Base-by-base conservation (phyloP, 2,329 filamentous ascomycete genomes). In the Colletotrichum chlorophyti region DNA sequence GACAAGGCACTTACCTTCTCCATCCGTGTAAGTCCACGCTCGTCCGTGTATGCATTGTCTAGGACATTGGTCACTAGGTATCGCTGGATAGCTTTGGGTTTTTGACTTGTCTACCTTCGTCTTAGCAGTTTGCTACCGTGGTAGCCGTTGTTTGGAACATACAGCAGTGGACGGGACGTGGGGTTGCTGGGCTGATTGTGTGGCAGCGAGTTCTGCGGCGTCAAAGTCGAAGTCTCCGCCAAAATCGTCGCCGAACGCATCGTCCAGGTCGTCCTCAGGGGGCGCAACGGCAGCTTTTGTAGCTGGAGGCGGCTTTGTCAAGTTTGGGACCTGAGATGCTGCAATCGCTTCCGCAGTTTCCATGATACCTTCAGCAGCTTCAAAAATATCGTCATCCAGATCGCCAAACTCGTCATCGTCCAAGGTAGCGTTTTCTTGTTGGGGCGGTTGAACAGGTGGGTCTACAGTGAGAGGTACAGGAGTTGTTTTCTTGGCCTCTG, bases 211-310 rank as follows among this genome's bases (percentile, higher is more conserved):
- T 74, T 93, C 89, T 63, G 87, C 87, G 60, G 89, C 87, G 66
- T 94, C 91, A 68, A 91, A 90, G 72, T 96, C 92, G 72, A 87
- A 81, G 65, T 85, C 92, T 74, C 92, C 91, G 57, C 85, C 89
- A 64, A 83, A 86, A 65, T 85, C 92, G 74, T 93, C 91, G 53
- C 85, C 89, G 65, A 83, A 86, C 65, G 84, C 92, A 74, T 92
- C 91, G 57, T 85, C 89, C 34, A 77, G 70, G 63, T 79, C 78
- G 35, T 80, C 76, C 49, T 68, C 66, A 29, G 68, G 67, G 26
- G 37, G n/a, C 5, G 15, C 17, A 19, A n/a, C n/a, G 8, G 35
- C 17, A 11, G 23, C 9, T 50, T 6, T 14, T 17, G 29, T 34
- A 35, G 12, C 38, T 29, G 27, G 15, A n/a, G 15, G 37, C 3